Conservation (phyloP, 768 basidiomycete genomes). For the Holtermannia corniformis region DNA sequence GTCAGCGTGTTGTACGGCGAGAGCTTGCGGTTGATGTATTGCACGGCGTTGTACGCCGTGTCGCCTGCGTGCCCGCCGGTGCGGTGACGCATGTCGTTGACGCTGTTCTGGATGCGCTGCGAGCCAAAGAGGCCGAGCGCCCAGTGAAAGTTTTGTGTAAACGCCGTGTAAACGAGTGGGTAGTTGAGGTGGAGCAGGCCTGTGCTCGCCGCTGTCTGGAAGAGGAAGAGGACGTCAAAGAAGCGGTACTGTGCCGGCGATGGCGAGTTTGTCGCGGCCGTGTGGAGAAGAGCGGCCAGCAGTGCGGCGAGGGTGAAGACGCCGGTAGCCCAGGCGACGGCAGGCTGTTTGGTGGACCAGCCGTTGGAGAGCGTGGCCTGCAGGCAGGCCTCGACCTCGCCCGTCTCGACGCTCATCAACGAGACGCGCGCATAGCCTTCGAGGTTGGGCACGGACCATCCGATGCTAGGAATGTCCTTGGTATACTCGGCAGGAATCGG, state of each 20-base stretch:
- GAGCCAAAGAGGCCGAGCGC: conserved; percentile 60
- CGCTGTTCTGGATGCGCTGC: conserved; percentile 59
- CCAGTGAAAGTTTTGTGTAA: conserved; percentile 81
- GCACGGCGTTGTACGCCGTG: conserved; percentile 54
- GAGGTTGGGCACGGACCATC: conserved; percentile 79
- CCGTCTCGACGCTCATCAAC: conserved; percentile 59
- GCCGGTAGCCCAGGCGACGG: conserved; percentile 70
- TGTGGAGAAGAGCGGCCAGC: conserved; percentile 53
- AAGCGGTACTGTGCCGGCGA: conserved; percentile 64
- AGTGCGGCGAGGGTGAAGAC: conserved; percentile 45
- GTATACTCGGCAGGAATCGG: conserved; percentile 43
- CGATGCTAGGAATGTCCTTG: conserved; percentile 61
- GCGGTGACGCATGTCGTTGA: conserved; percentile 67
- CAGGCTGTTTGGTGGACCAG: conserved; percentile 63
- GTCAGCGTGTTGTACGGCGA: conserved; percentile 60
- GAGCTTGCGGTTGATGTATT: conserved; percentile 67
- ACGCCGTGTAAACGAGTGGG: conserved; percentile 70
- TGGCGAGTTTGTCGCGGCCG: conserved; percentile 34
- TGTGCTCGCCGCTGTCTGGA: conserved; percentile 72
- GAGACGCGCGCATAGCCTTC: conserved; percentile 79
- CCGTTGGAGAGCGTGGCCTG: conserved; percentile 89
- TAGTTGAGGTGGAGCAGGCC: conserved; percentile 76
- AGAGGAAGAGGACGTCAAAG: conserved; percentile 70
- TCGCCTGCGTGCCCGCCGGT: conserved; percentile 70
- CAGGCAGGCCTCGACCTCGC: conserved; percentile 72